Base-by-base conservation (phyloP, 2,329 filamentous ascomycete species). In the Cladosporium austrohemisphaericum region DNA sequence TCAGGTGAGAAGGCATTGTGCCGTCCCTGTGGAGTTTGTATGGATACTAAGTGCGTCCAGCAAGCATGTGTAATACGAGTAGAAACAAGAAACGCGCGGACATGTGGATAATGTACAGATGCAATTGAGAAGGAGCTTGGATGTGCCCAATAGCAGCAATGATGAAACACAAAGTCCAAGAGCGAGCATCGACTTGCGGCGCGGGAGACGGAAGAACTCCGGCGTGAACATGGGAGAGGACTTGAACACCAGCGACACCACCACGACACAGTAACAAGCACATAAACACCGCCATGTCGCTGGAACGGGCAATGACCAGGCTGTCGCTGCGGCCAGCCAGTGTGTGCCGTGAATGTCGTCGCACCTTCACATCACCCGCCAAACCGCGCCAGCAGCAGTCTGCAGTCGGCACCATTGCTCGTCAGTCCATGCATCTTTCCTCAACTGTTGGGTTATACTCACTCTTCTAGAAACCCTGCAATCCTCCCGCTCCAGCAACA, bases 1-100 rank as follows among this genome's bases (percentile, higher is more conserved):
- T 80, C 60, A 83, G 71, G 57, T 80, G 77, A 55, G 80, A 80
- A 49, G 76, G 75, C 80, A 83, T 83, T 11, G n/a, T 56, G 37
- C 35, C 29, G 23, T 20, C 18, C 14, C 11, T 23, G 10, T 6
- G 11, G 36, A n/a, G 13, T 38, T n/a, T 20, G 7, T 25, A 11
- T 20, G 5, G 36, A 22, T 38, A n/a, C 13, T 9, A 22, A 5
- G n/a, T 23, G 11, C 25, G 9, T 7, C 4, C 1, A 16, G n/a
- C 2, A 13, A 18, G 25, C 44, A 47, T 47, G 5, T 29, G 38
- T 19, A 10, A 18, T 26, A 26, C 19, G 31, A 37, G 25, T 20
- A 14, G 22, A 35, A 5, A 35, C 5, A 35, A 5, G 32, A 35
- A 35, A 23, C 6, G 25, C 26, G 18, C 5, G 16, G 16, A 41